Conservation (phyloP, 768 basidiomycete species). For the Boletus pseudo-olivaceus region DNA sequence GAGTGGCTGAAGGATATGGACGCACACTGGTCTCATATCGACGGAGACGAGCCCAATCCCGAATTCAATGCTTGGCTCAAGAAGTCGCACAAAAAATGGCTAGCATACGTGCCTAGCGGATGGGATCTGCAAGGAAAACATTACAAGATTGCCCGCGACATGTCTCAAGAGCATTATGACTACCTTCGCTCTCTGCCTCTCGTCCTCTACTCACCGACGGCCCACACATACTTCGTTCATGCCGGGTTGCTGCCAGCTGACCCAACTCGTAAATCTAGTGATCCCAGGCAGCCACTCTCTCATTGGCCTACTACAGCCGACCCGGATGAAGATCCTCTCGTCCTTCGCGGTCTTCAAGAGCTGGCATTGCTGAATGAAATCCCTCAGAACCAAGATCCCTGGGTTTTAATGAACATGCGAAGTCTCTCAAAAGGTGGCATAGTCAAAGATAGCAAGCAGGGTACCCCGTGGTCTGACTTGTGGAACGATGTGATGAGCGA, state of each 20-base stretch:
- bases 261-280: slow-evolving; percentile 47
- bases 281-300: slow-evolving; percentile 68
- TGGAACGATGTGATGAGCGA: slow-evolving; percentile 67
- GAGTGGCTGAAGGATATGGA: slow-evolving; percentile 58
- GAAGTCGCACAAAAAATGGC: slow-evolving; percentile 39
- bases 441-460: slow-evolving; percentile 34
- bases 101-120: slow-evolving; percentile 53
- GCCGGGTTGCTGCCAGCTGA: slow-evolving; percentile 78
- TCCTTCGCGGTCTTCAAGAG: slow-evolving; percentile 62
- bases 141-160: slow-evolving; percentile 66
- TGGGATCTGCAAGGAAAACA: slow-evolving; percentile 79
- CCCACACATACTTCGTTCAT: slow-evolving; percentile 78
- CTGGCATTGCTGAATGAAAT: slow-evolving; percentile 60
- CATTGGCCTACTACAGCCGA: slow-evolving; percentile 44
- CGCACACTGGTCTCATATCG: slow-evolving; percentile 37
- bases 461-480: slow-evolving; percentile 69
- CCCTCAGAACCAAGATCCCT: slow-evolving; percentile 75
- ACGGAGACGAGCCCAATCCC: slow-evolving; percentile 23
- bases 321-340: slow-evolving; percentile 13
- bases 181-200: slow-evolving; percentile 78
- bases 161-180: slow-evolving; percentile 59
- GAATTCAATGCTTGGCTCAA: slow-evolving; percentile 39
- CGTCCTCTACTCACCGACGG: slow-evolving; percentile 66
- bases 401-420: slow-evolving; percentile 50
- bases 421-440: slow-evolving; percentile 39